These are phyloP conservation scores for Termitomyces titanicus DNA, from an alignment of 768 basidiomycete species.

Conservation along the genomic window DNA sequence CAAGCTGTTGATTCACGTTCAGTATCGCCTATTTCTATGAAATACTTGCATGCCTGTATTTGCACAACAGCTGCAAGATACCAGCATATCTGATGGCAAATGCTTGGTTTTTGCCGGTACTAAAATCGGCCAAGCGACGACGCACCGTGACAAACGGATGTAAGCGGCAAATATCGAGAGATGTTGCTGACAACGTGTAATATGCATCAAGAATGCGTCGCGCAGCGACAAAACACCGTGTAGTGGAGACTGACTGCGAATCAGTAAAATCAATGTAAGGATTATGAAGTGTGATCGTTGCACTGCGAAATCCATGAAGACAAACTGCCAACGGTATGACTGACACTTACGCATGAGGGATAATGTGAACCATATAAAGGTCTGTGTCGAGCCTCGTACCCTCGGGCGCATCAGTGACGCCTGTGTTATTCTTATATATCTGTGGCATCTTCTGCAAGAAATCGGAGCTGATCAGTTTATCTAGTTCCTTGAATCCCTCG, in stretches of 20 bases:
- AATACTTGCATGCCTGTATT: slow-evolving; percentile 82
- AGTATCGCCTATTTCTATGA: slow-evolving; percentile 76
- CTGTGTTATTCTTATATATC: slow-evolving; percentile 58
- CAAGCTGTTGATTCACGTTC: slow-evolving; percentile 74
- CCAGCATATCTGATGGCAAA: slow-evolving; percentile 69
- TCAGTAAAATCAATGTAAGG: slow-evolving; percentile 77
- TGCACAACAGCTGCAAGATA: slow-evolving; percentile 87
- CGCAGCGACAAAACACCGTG: slow-evolving; percentile 73
- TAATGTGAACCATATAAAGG: slow-evolving; percentile 81
- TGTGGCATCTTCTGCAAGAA: slow-evolving; percentile 73
- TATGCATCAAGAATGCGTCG: slow-evolving; percentile 71
- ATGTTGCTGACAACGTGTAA: slow-evolving; percentile 77
- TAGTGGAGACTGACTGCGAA: slow-evolving; percentile 59
- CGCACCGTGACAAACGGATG: slow-evolving; percentile 82
- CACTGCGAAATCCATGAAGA: slow-evolving; percentile 39
- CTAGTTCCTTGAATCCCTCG: slow-evolving; percentile 66
- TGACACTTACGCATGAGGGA: slow-evolving; percentile 74
- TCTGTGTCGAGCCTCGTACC: slow-evolving; percentile 72
- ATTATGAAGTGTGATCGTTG: slow-evolving; percentile 84
- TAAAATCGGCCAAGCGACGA: slow-evolving; percentile 21
- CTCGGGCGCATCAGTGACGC: slow-evolving; percentile 56
- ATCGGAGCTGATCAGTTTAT: slow-evolving; percentile 59
- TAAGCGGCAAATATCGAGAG: slow-evolving; percentile 72
- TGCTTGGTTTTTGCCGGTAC: not conserved
- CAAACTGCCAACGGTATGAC: slow-evolving; percentile 5